These are phyloP conservation scores for Lactarius sanguifluus DNA, from an alignment of 768 basidiomycete genomes.

Conservation along the genomic window DNA sequence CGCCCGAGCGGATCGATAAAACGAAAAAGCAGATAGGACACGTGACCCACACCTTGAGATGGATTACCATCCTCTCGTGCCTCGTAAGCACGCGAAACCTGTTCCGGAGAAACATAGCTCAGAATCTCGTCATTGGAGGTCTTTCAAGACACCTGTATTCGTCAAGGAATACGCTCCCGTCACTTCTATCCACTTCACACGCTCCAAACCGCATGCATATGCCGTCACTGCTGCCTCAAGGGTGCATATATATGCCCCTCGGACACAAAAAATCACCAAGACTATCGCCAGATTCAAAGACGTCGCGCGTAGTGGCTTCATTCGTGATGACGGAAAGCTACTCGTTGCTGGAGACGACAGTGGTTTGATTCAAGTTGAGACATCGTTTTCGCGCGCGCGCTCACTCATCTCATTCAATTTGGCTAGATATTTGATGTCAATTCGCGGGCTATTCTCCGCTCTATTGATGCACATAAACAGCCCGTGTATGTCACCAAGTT, in stretches of 20 bases:
- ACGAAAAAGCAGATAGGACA: conserved; percentile 17
- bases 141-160: conserved; percentile 88
- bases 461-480: conserved; percentile 91
- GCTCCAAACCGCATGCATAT: conserved; percentile 85
- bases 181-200: conserved; percentile 90
- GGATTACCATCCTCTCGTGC: conserved; percentile 80
- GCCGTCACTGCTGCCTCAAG: conserved; percentile 93
- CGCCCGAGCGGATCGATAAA: conserved; percentile 25
- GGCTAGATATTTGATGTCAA: conserved; percentile 83
- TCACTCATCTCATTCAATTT: background rate
- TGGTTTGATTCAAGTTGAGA: conserved; percentile 72
- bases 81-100: conserved; percentile 57
- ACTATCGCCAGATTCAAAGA: conserved; percentile 97
- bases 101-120: conserved; percentile 58
- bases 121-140: conserved; percentile 84
- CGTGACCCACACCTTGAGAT: conserved; percentile 39
- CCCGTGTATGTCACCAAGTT: conserved; percentile 96
- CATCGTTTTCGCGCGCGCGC: background rate
- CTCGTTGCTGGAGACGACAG: conserved; percentile 94
- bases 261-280: conserved; percentile 95
- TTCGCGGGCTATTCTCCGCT: conserved; percentile 89
- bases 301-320: conserved; percentile 83
- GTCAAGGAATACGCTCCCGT: conserved; percentile 97
- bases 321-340: conserved; percentile 91
- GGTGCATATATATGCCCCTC: conserved; percentile 93